Evolutionary conservation across 2,329 filamentous ascomycete genomes (phyloP).

Genomic region (Talaromyces sp.): DNA sequence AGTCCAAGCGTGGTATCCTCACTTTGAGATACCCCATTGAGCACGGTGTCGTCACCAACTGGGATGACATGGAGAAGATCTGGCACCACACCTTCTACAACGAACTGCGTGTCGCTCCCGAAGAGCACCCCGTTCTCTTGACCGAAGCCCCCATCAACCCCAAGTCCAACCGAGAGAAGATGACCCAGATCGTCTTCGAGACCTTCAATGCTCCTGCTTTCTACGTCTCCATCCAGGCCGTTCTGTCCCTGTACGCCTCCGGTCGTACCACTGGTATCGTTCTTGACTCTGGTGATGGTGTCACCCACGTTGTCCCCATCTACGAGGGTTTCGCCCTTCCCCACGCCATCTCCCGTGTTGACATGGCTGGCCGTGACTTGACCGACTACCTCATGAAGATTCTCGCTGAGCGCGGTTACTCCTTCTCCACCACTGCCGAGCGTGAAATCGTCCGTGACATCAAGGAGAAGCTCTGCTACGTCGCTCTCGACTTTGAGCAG

Average conservation of each 20-base stretch:
- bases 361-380: conserved; percentile 99
- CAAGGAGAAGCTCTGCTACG: conserved; percentile 99
- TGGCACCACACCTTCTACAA: conserved; percentile 99
- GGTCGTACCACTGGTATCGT: conserved; percentile 99
- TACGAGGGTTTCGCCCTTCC: conserved; percentile 99
- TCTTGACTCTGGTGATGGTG: conserved; percentile 99
- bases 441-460: conserved; percentile 99
- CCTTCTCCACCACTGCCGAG: conserved; percentile 99
- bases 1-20: conserved; percentile 99
- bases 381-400: conserved; percentile 99
- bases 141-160: conserved; percentile 99
- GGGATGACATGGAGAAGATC: conserved; percentile 99
- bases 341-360: conserved; percentile 99
- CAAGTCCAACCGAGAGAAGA: conserved; percentile 99
- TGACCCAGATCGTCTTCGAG: conserved; percentile 99
- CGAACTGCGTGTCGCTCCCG: conserved; percentile 98
- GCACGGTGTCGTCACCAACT: conserved; percentile 99
- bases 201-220: conserved; percentile 99
- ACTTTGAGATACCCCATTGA: conserved; percentile 99
- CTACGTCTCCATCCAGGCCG: conserved; percentile 99
- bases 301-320: conserved; percentile 99
- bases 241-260: conserved; percentile 97
- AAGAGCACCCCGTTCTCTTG: conserved; percentile 99
- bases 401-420: conserved; percentile 97
- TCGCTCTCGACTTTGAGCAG: conserved; percentile 99